Conservation (phyloP, 2,329 filamentous ascomycete genomes). For the Hymenoscyphus linearis region DNA sequence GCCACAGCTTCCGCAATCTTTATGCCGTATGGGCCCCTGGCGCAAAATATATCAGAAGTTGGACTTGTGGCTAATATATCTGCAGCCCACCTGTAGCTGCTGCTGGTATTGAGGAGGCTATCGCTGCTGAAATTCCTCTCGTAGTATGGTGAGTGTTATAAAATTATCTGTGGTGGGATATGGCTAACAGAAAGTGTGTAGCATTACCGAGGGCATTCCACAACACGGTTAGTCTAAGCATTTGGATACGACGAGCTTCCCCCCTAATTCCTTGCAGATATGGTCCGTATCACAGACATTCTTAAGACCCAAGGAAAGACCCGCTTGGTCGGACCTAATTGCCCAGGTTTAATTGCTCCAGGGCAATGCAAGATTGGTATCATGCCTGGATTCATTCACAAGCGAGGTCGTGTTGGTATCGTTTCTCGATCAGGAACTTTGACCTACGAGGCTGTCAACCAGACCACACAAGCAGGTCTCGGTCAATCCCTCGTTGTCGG, state of each 20-base stretch:
- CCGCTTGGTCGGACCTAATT: constrained; percentile 94
- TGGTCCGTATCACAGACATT: constrained; percentile 98
- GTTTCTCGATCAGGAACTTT: constrained; percentile 97
- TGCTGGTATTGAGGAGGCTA: constrained; percentile 92
- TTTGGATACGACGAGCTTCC: constrained; percentile 11
- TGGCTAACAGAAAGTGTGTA: constrained; percentile 23
- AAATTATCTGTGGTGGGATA: constrained; percentile 16
- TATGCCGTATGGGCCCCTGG: constrained; percentile 62
- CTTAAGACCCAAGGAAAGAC: constrained; percentile 98
- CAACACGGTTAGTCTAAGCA: constrained; percentile 71
- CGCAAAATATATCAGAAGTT: constrained; percentile 5
- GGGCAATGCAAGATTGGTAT: constrained; percentile 99
- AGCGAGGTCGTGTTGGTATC: constrained; percentile 96
- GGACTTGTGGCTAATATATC: constrained; percentile 21
- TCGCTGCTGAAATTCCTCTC: constrained; percentile 86
- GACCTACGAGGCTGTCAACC: constrained; percentile 99
- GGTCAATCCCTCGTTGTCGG: constrained; percentile 97
- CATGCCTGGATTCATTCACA: constrained; percentile 99
- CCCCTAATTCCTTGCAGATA: constrained; percentile 56
- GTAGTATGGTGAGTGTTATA: constrained; percentile 66
- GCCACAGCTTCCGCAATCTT: constrained; percentile 93
- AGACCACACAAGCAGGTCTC: constrained; percentile 94
- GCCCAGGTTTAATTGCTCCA: constrained; percentile 89
- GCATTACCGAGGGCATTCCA: constrained; percentile 94
- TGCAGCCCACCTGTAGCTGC: constrained; percentile 83